Base-by-base conservation (phyloP, 306 rosid species). In the Malus asiatica region DNA sequence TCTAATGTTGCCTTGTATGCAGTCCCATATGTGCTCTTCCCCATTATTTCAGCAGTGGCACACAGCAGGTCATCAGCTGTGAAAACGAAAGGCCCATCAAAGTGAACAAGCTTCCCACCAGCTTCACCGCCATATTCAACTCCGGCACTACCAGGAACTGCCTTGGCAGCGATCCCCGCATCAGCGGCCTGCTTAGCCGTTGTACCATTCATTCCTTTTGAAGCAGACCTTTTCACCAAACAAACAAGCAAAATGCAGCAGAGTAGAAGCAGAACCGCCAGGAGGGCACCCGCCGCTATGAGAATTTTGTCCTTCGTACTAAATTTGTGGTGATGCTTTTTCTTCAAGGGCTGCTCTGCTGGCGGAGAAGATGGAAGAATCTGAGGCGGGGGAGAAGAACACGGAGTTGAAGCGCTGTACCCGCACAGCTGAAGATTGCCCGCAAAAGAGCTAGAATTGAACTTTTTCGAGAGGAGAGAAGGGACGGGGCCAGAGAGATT, bases 1-100 rank as follows among this genome's bases (percentile, higher is more conserved):
- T 93, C 98, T 64, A 93, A 65, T 64, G 95, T 89, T 45, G 98
- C 96, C 80, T 93, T 93, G 66, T 93, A 93, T 14, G 96, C 96
- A 40, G 98, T 93, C 59, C 98, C 98, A 84, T 84, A 92, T 12
- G 97, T 86, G 75, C 92, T 92, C 78, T 90, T 93, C 1, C 98
- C 98, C 93, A 93, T 90, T 63, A 93, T 93, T 88, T 93, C 98
- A 8, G 98, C 98, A 48, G 96, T 90, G 15, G 98, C 96, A 73
- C 98, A 93, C 74, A 93, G 52, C 8, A 93, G 90, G 79, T 93
- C 96, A 83, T 93, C 98, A 63, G 96, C 96, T 33, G 98, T 88
- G 72, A 93, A 93, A 44, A 89, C 91, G 75, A 93, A 93, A 5
- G 95, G 96, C 27, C 98, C 98, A 76, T 93, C 98, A 81, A 90